A percentile compares a stretch with the other conserved stretches of the same genome.
Evolutionary conservation across 306 rosid genomes (phyloP).

Genomic region (Gynostemma pentaphyllum): DNA sequence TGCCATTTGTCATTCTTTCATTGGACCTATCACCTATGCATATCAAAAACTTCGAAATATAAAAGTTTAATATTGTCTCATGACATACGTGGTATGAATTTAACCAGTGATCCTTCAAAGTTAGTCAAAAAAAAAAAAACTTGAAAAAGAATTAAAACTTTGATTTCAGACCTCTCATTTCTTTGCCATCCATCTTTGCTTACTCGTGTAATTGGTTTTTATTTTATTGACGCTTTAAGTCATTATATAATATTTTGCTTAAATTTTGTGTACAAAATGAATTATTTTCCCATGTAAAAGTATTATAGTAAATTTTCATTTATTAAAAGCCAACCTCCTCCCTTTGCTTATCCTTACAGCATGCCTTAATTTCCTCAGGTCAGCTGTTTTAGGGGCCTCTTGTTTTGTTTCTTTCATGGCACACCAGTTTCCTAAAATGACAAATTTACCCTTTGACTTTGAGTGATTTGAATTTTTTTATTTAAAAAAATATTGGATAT

Average conservation of each 20-base stretch:
- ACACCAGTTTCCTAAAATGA: slow-evolving; percentile 7
- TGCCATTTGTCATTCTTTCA: too few relatives aligned
- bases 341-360: slow-evolving; percentile 67
- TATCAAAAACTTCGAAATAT: too few relatives aligned
- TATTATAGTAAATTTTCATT: too few relatives aligned
- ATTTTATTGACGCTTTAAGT: background rate
- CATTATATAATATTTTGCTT: slow-evolving; percentile 6
- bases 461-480: background rate
- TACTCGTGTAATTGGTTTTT: background rate
- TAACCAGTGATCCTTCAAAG: background rate
- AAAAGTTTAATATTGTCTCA: too few relatives aligned
- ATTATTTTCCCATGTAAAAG: background rate
- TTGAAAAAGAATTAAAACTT: background rate
- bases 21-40: too few relatives aligned
- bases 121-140: too few relatives aligned
- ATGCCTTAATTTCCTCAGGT: slow-evolving; percentile 40
- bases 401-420: slow-evolving; percentile 9
- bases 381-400: slow-evolving; percentile 15
- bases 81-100: background rate
- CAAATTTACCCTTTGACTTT: slow-evolving; percentile 38
- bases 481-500: background rate
- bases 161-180: background rate
- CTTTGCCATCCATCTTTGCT: background rate
- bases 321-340: background rate
- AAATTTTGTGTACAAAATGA: background rate